These are phyloP conservation scores for Saccharomycopsis hybrid DNA, from an alignment of 1,139 yeast species.

Conservation along the genomic window DNA sequence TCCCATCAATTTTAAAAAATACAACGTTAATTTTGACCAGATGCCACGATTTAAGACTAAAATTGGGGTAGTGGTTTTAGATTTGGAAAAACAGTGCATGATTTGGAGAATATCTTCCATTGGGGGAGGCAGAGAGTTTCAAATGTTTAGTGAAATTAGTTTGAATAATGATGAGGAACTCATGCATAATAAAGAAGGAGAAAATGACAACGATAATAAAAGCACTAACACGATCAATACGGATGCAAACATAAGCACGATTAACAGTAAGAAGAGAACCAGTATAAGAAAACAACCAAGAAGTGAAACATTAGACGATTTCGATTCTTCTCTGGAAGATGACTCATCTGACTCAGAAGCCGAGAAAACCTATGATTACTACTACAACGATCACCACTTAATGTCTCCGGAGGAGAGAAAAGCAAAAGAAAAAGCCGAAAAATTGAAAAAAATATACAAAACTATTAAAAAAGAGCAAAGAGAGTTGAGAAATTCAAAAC, in stretches of 20 bases:
- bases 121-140: slow-evolving; percentile 47
- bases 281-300: no score
- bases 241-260: no score
- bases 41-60: slow-evolving; percentile 62
- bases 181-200: no score
- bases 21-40: slow-evolving; percentile 38
- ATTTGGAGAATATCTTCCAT: slow-evolving; percentile 56
- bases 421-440: slow-evolving; percentile 10
- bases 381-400: slow-evolving; percentile 1
- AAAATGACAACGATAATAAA: slow-evolving; percentile 32
- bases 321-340: no score
- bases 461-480: slow-evolving; percentile 18
- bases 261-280: no score
- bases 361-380: slow-evolving; percentile 12
- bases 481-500: slow-evolving; percentile 3
- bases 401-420: slow-evolving; percentile 1
- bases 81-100: slow-evolving; percentile 54
- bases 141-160: slow-evolving; percentile 59
- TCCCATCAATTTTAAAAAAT: slow-evolving; percentile 56
- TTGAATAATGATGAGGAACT: slow-evolving; percentile 47
- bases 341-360: slow-evolving; percentile 6
- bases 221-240: slow-evolving; percentile 26
- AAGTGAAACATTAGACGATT: no score
- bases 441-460: slow-evolving; percentile 16
- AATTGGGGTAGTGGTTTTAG: slow-evolving; percentile 59